Evolutionary conservation across 2,329 filamentous ascomycete genomes (phyloP).

Genomic region (Pseudogymnoascus sp.): DNA sequence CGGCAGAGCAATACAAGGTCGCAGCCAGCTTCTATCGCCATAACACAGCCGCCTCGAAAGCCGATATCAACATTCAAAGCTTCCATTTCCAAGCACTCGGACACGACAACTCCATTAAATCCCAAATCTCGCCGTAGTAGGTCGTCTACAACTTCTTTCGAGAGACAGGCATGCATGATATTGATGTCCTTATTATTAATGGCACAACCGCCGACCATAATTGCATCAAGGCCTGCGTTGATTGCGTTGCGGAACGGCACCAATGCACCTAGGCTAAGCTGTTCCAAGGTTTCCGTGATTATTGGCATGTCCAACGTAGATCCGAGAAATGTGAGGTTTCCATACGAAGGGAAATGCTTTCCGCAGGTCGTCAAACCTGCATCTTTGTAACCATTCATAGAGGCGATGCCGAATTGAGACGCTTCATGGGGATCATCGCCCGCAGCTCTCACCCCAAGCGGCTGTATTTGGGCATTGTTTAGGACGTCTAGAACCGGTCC

Average conservation of each 20-base stretch:
- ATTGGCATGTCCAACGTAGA: constrained; percentile 89
- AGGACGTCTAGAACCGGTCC: constrained; percentile 90
- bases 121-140: constrained; percentile 79
- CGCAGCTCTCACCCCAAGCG: constrained; percentile 78
- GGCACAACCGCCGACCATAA: constrained; percentile 92
- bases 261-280: constrained; percentile 82
- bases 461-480: constrained; percentile 86
- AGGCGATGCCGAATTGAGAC: constrained; percentile 82
- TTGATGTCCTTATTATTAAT: constrained; percentile 89
- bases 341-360: constrained; percentile 95
- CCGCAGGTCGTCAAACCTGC: constrained; percentile 83
- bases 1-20: constrained; percentile 85
- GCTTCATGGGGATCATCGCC: constrained; percentile 94
- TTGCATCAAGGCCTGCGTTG: constrained; percentile 75
- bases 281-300: constrained; percentile 89
- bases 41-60: constrained; percentile 93
- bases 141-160: constrained; percentile 87
- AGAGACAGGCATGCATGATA: constrained; percentile 89
- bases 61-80: constrained; percentile 91
- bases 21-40: constrained; percentile 94
- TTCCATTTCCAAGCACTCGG: constrained; percentile 95
- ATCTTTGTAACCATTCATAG: constrained; percentile 87
- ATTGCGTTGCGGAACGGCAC: constrained; percentile 91
- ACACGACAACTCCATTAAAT: constrained; percentile 88
- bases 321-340: constrained; percentile 86